phyloP scores from a whole-genome alignment of 2,329 filamentous ascomycete genomes.

The Sclerotinia sclerotiorum region DNA sequence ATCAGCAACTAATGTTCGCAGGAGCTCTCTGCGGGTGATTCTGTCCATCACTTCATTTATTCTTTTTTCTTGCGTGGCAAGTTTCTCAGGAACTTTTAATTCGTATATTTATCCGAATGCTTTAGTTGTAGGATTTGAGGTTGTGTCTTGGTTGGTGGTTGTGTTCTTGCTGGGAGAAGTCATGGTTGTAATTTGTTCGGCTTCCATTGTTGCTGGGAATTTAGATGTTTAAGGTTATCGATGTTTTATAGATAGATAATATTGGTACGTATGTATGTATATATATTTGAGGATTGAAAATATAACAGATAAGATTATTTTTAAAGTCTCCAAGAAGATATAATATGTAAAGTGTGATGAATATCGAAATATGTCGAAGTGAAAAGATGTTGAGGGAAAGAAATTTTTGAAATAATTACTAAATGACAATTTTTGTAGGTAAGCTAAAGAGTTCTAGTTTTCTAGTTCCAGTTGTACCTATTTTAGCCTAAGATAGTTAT shows the following conservation, averaged over 20 bases:
- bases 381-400: background rate
- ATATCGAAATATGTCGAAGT: background rate
- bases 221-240: background rate
- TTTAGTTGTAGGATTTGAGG: background rate
- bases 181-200: background rate
- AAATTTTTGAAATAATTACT: background rate
- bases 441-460: background rate
- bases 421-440: background rate
- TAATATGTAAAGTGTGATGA: background rate
- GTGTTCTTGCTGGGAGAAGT: background rate
- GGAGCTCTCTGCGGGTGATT: rapidly evolving
- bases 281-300: background rate
- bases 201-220: background rate
- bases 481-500: too few relatives aligned
- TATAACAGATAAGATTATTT: too few relatives aligned
- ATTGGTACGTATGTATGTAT: too few relatives aligned
- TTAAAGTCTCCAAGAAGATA: background rate
- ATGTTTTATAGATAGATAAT: too few relatives aligned
- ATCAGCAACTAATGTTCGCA: background rate
- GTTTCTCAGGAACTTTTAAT: background rate
- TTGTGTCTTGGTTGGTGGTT: background rate
- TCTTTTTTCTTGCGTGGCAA: background rate
- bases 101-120: background rate
- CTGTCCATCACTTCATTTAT: background rate
- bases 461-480: background rate